These are phyloP conservation scores for Trypanosoma scelopori DNA, from an alignment of 208 protist genomes.

Conservation along the genomic window DNA sequence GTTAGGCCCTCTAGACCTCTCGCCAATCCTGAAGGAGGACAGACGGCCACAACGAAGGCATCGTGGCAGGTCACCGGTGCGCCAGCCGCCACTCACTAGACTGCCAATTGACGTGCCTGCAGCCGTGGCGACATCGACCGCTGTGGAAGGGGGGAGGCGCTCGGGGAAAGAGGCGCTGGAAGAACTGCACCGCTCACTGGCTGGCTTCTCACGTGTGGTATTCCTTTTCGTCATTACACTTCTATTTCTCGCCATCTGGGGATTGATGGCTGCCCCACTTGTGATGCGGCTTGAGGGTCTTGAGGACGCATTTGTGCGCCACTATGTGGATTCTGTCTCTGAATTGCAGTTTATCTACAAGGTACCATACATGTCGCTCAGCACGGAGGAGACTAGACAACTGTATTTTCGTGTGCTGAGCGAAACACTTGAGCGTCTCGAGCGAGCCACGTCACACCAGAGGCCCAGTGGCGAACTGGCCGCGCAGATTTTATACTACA, in stretches of 20 bases:
- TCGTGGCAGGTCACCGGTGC: background rate
- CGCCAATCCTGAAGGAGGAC: slow-evolving; percentile 49
- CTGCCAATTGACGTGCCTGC: slow-evolving; percentile 27
- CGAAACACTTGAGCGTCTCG: slow-evolving; percentile 70
- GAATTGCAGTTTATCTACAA: slow-evolving; percentile 74
- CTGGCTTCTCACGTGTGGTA: slow-evolving; percentile 6
- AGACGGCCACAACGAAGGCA: slow-evolving; percentile 23
- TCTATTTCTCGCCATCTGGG: slow-evolving; percentile 14
- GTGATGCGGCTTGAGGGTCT: slow-evolving; percentile 23
- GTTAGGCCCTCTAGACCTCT: slow-evolving; percentile 47
- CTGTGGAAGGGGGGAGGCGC: background rate
- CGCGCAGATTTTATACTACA: slow-evolving; percentile 40
- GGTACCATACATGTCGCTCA: slow-evolving; percentile 46
- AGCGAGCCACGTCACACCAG: slow-evolving; percentile 51
- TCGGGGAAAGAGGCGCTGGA: slow-evolving; percentile 7
- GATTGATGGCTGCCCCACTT: slow-evolving; percentile 25
- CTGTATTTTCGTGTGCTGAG: slow-evolving; percentile 65
- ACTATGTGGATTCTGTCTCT: slow-evolving; percentile 60
- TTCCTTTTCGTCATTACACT: slow-evolving; percentile 7
- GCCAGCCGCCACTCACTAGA: slow-evolving; percentile 5
- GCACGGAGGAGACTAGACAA: slow-evolving; percentile 12
- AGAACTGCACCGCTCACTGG: slow-evolving; percentile 13
- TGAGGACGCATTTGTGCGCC: slow-evolving; percentile 39
- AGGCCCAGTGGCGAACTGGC: slow-evolving; percentile 12
- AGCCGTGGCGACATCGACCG: slow-evolving; percentile 4